These are phyloP conservation scores for Knoxdaviesia proteae DNA, from an alignment of 2,329 filamentous ascomycete genomes.

Conservation along the genomic window DNA sequence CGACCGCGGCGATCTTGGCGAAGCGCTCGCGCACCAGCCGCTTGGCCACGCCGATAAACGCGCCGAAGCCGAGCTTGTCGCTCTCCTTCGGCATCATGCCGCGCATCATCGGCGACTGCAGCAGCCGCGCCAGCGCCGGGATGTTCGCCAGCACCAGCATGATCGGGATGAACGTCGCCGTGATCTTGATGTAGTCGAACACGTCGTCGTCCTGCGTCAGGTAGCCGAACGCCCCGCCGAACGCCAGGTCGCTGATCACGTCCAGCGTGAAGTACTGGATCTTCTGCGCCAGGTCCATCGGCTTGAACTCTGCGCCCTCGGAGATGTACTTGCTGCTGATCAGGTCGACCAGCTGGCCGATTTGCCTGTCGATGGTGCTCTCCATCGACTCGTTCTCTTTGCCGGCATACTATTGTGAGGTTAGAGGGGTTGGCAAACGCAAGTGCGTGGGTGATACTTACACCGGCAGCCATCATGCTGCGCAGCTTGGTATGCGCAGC, in stretches of 20 bases:
- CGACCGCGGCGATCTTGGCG: too few species aligned
- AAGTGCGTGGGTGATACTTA: conserved; percentile 7
- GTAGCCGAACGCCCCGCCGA: conserved; percentile 28
- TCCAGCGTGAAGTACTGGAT: conserved; percentile 34
- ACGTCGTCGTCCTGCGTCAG: conserved; percentile 24
- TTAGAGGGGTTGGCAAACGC: neutral
- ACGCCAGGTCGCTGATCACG: conserved; percentile 30
- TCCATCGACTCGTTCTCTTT: conserved; percentile 31
- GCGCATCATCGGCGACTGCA: conserved; percentile 19
- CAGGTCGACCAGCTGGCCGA: conserved; percentile 23
- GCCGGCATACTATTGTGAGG: conserved; percentile 1
- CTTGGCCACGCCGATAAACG: conserved; percentile 11
- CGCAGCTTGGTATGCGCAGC: conserved; percentile 16
- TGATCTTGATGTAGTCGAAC: conserved; percentile 25
- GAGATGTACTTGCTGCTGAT: conserved; percentile 25
- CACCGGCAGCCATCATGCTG: conserved; percentile 28
- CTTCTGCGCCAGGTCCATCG: conserved; percentile 25
- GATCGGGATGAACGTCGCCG: conserved; percentile 19
- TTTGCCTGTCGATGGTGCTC: conserved; percentile 23
- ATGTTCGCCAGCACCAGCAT: conserved; percentile 21
- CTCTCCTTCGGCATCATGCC: conserved; percentile 18
- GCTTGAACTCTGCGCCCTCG: conserved; percentile 12
- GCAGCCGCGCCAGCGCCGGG: conserved; percentile 18
- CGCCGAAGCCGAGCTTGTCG: conserved; percentile 18
- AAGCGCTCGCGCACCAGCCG: neutral